Base-by-base conservation (phyloP, 176 grass and related monocot species). In the Pharus latifolius region DNA sequence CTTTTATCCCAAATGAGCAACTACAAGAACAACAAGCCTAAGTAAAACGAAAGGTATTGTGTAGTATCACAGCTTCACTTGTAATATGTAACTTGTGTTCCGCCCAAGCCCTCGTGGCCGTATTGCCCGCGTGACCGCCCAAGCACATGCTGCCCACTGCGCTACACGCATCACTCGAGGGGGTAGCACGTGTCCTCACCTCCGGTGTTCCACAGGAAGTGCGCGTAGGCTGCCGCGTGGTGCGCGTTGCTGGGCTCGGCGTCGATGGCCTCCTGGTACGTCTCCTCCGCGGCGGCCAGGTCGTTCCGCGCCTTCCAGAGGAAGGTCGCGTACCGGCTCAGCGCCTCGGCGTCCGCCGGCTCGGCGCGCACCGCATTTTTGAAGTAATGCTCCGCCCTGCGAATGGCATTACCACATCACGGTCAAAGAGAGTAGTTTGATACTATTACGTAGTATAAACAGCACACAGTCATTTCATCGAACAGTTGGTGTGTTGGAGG, bases 141-240 rank as follows among this genome's bases (percentile, higher is more conserved):
- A 80, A 62, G 63, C 76, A 55, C 64, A 70, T 76, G 64, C 9
- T 41, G 67, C 49, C 67, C 9, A 25, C 30, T 3, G 42, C 25
- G 32, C 34, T 4, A 28, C 10, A 19, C 7, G n/a, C 73, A 22
- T 81, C 57, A 81, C 77, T 82, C 82, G 67, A 82, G 53, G 14
- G 86, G 85, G 74, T 79, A 97, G 69, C 94, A 97, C 35, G 94
- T 97, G 70, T 97, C 94, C 33, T 92, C 89, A 9, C 94, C 94
- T 65, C 94, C 94, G 68, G 89, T 97, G 89, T 77, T 97, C 94
- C 94, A 97, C 17, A 97, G 69, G 86, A 97, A 97, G 61, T 97
- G 86, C 32, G 94, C 89, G 69, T 97, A 97, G 40, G 74, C 80
- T 8, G 89, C 89, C 42, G 86, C 86, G 82, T 90, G 74, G 74